Evolutionary conservation across 805 yeast genomes (phyloP), one percentile per base, ranked within the genome.

Genomic region (Candida morakotiae): DNA sequence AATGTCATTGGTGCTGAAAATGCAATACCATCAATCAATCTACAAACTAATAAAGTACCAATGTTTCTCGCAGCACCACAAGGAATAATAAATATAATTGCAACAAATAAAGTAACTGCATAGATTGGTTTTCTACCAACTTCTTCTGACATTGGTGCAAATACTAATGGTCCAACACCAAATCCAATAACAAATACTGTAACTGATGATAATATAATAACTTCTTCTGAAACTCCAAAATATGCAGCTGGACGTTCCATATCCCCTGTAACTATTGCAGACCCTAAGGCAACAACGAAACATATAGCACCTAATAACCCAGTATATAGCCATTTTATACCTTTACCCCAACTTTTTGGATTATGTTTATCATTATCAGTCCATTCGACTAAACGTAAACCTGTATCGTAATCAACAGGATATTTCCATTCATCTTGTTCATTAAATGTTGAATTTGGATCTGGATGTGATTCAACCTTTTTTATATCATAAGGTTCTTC

Each of bases 281-380:
- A 74, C 9, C 79, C 81, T 14, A 79, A 52, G 0, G 84, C 98
- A 57, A 93, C 96, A n/a, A 85, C 96, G 6, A 93, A 62, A 2
- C 79, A 83, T n/a, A 88, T 60, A 1, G 97, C 97, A 3, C 98
- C 98, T 4, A 81, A 69, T 11, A 93, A 64, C 0, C 96, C 98
- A 0, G 98, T 91, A 63, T 75, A 87, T 16, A 72, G 73, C 98
- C 98, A 93, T 45, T 75, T 67, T 14, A 73, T 70, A 2, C 49
- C 44, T 3, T 40, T 45, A 2, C 70, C 41, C 62, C 69, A 67
- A 44, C 67, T 75, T 46, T 75, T 68, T 28, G 84, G 84, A 51
- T 79, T 77, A 0, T 49, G 56, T 35, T 60, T 59, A 42, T 77
- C 81, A 25, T 60, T 69, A 2, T 60, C 66, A 9, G 69, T 62